Evolutionary conservation across 345 rosid genomes (phyloP).

Genomic region (Iberis pinnata): DNA sequence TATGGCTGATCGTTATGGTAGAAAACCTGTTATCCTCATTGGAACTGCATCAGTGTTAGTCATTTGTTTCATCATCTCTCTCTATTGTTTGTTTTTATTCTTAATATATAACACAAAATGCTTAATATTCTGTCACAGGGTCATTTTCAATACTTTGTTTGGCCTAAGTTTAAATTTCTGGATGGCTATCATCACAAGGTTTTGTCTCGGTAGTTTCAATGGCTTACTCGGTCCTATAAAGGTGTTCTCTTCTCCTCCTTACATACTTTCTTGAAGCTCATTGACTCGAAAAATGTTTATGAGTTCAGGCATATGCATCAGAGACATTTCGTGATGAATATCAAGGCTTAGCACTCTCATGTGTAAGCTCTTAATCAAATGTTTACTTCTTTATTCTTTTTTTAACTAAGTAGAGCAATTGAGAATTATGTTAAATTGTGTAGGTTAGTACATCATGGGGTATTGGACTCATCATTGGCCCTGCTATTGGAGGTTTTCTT

Average conservation of each 20-base stretch:
- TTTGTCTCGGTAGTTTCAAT: conserved; percentile 82
- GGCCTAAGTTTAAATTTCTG: conserved; percentile 83
- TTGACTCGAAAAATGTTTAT: neutral
- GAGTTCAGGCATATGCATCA: conserved; percentile 68
- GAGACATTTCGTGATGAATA: conserved; percentile 69
- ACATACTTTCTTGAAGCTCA: neutral
- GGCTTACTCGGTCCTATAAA: conserved; percentile 87
- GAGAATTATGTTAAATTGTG: neutral
- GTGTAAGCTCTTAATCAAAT: conserved; percentile 43
- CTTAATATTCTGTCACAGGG: conserved; percentile 44
- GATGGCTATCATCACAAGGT: conserved; percentile 87
- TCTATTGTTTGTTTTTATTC: neutral
- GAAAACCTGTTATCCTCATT: conserved; percentile 75
- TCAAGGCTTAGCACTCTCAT: conserved; percentile 76
- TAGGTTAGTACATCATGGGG: conserved; percentile 98
- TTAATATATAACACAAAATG: neutral
- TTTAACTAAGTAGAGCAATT: neutral
- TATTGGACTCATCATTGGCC: conserved; percentile 89
- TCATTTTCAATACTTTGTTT: conserved; percentile 79
- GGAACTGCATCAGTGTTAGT: conserved; percentile 74
- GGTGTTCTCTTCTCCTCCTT: conserved; percentile 29
- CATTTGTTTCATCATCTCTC: neutral
- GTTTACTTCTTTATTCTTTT: neutral
- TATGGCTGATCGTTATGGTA: conserved; percentile 81
- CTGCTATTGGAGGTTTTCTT: conserved; percentile 86